These are phyloP conservation scores for Diversispora eburnea DNA, from an alignment of 192 early-diverging fungal genomes.

Conservation along the genomic window DNA sequence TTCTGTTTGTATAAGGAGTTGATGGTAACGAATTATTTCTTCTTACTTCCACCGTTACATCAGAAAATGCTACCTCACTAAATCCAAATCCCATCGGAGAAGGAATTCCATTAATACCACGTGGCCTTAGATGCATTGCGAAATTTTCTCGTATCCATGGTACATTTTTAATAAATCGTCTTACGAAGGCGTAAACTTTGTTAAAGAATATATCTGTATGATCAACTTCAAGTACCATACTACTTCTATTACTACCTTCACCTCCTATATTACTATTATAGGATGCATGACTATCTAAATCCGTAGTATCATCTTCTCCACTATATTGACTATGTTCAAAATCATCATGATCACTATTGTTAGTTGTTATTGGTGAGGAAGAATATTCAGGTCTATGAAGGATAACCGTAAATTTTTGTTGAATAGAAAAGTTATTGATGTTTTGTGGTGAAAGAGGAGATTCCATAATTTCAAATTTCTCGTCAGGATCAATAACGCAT, in stretches of 20 bases:
- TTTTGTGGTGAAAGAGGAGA: not conserved
- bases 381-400: not conserved
- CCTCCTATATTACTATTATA: not conserved
- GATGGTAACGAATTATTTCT: not conserved
- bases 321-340: not conserved
- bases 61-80: not conserved
- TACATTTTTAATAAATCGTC: not conserved
- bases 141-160: conserved; percentile 15
- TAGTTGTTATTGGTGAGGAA: not conserved
- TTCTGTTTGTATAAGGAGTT: not conserved
- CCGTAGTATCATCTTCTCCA: not conserved
- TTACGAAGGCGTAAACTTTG: conserved; percentile 2
- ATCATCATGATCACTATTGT: not conserved
- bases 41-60: not conserved
- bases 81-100: not conserved
- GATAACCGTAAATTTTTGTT: not conserved
- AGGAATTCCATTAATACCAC: not conserved
- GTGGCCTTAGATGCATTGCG: not conserved
- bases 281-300: not conserved
- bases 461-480: not conserved
- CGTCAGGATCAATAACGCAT: not conserved
- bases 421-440: not conserved
- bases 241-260: not conserved
- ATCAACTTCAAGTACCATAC: not conserved
- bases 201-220: not conserved